These are phyloP conservation scores for Microbotryum saponariae DNA, from an alignment of 1,284 basidiomycete genomes.

Conservation along the genomic window DNA sequence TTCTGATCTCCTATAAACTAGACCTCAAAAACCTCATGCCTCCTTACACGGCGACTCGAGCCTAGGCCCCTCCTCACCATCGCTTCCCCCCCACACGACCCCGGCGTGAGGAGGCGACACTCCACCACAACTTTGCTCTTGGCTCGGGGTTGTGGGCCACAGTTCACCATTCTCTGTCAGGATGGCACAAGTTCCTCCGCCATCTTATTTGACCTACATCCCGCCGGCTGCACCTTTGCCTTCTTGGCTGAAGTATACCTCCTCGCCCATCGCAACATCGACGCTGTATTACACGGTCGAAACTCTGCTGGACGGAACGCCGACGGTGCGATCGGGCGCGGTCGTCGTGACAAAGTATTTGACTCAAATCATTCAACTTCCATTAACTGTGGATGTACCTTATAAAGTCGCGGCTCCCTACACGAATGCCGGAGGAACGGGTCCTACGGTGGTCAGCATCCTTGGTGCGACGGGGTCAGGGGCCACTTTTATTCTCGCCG, in stretches of 20 bases:
- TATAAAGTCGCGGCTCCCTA: constrained; percentile 6
- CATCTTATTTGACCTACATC: constrained; percentile 12
- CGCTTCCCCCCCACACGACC: too few species aligned
- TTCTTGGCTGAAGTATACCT: constrained; percentile 17
- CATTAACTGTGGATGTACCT: constrained; percentile 15
- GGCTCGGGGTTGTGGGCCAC: too few species aligned
- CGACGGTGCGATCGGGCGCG: constrained; percentile 2
- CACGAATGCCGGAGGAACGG: constrained; percentile 20
- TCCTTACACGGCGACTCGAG: too few species aligned
- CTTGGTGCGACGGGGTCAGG: constrained; percentile 12
- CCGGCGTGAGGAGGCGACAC: too few species aligned
- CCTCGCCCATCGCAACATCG: constrained; percentile 12
- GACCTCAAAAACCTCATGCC: too few species aligned
- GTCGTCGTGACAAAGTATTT: constrained; percentile 14
- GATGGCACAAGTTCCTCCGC: constrained; percentile 1
- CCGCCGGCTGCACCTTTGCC: constrained; percentile 12
- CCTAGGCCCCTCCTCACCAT: too few species aligned
- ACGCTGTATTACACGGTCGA: constrained; percentile 12
- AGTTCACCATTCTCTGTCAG: too few species aligned
- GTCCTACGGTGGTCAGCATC: constrained; percentile 9
- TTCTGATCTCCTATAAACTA: too few species aligned
- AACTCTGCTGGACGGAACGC: constrained; percentile 12
- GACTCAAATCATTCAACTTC: constrained; percentile 20
- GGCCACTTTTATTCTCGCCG: too few species aligned
- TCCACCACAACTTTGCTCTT: too few species aligned